These are phyloP conservation scores for Vicia villosa DNA, from an alignment of 306 rosid species.

Conservation along the genomic window DNA sequence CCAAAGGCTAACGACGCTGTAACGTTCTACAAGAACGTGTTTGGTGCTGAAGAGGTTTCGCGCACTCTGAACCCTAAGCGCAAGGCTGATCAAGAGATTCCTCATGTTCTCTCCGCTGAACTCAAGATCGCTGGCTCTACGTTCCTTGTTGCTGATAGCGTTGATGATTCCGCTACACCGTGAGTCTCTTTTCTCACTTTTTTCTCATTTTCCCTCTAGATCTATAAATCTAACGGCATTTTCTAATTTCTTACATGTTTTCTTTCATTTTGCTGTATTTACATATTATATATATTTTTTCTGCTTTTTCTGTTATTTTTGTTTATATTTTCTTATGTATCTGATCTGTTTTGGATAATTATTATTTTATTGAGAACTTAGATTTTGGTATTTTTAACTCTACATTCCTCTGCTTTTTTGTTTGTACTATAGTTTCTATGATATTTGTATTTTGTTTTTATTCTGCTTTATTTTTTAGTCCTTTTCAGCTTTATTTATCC, in stretches of 20 bases:
- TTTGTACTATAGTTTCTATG: background rate
- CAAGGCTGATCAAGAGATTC: slow-evolving; percentile 80
- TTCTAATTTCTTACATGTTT: background rate
- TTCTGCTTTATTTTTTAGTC: background rate
- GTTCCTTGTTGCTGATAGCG: slow-evolving; percentile 53
- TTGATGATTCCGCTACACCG: slow-evolving; percentile 44
- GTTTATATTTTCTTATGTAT: background rate
- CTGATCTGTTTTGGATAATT: slow-evolving; percentile 1
- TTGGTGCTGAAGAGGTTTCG: slow-evolving; percentile 70
- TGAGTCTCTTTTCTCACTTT: background rate
- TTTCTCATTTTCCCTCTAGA: background rate
- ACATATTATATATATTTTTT: background rate
- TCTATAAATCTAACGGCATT: background rate
- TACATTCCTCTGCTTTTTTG: background rate
- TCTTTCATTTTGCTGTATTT: background rate
- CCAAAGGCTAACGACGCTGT: slow-evolving; percentile 75
- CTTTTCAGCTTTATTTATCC: background rate
- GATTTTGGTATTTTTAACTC: background rate
- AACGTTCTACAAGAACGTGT: slow-evolving; percentile 70
- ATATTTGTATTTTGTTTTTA: background rate
- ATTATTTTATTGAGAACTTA: background rate
- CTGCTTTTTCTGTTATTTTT: background rate
- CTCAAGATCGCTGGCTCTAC: slow-evolving; percentile 59
- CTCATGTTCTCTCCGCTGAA: slow-evolving; percentile 61
- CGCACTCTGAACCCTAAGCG: slow-evolving; percentile 69